Evolutionary conservation across 2,329 filamentous ascomycete genomes (phyloP).

Genomic region (Acephala macrosclerotiorum): DNA sequence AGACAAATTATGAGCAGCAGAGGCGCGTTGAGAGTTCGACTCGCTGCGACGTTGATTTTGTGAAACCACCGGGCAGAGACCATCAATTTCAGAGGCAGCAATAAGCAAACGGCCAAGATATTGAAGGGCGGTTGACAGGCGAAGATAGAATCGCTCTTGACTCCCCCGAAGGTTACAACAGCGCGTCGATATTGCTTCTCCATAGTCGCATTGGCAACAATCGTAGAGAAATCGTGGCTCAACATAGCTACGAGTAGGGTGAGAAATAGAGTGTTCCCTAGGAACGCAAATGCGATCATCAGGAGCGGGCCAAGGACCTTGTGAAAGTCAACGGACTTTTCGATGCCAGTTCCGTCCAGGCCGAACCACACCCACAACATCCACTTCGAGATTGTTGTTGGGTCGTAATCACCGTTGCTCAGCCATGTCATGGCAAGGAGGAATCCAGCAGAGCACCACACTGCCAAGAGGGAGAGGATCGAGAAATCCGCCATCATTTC

Average conservation of each 20-base stretch:
- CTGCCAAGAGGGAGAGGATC: background rate
- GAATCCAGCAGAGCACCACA: constrained; percentile 82
- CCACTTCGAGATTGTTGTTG: constrained; percentile 83
- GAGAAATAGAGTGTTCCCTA: constrained; percentile 88
- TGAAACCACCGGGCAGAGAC: constrained; percentile 85
- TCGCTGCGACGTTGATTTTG: constrained; percentile 82
- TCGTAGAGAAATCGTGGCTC: constrained; percentile 82
- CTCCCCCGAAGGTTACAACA: constrained; percentile 83
- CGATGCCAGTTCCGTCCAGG: constrained; percentile 67
- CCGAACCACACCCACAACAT: constrained; percentile 96
- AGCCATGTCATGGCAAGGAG: constrained; percentile 82
- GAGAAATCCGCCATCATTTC: constrained; percentile 89
- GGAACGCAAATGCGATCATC: constrained; percentile 85
- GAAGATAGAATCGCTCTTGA: constrained; percentile 79
- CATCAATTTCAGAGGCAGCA: constrained; percentile 81
- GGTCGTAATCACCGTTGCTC: constrained; percentile 65
- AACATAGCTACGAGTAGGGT: constrained; percentile 89
- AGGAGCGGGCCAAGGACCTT: constrained; percentile 74
- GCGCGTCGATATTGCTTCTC: constrained; percentile 85
- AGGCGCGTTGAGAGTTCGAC: constrained; percentile 78
- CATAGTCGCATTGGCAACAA: constrained; percentile 78
- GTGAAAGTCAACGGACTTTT: constrained; percentile 72
- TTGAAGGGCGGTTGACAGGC: constrained; percentile 77
- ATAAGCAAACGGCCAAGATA: constrained; percentile 74
- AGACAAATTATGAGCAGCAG: constrained; percentile 74